phyloP scores from a whole-genome alignment of 2,329 filamentous ascomycete species.

The Dothidotthia symphoricarpi region DNA sequence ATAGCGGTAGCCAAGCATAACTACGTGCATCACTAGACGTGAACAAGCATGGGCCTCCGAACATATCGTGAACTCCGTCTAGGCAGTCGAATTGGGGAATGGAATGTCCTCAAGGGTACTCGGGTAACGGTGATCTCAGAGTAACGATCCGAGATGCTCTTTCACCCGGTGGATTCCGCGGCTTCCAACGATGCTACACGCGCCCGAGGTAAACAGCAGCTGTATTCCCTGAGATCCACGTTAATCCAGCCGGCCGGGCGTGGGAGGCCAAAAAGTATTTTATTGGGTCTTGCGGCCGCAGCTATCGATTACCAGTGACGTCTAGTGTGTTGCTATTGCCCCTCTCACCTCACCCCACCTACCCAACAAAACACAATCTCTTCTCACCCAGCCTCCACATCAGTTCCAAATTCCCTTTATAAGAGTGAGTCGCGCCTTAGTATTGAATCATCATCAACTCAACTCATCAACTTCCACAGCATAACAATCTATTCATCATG shows the following conservation, averaged over 20 bases:
- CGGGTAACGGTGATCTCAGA: conserved; percentile 15
- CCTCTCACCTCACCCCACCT: conserved; percentile 32
- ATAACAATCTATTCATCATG: conserved; percentile 40
- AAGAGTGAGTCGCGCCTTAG: conserved; percentile 19
- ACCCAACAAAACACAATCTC: conserved; percentile 32
- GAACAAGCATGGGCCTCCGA: conserved; percentile 18
- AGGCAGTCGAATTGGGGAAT: conserved; percentile 11
- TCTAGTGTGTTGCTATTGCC: conserved; percentile 15
- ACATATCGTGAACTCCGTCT: conserved; percentile 4
- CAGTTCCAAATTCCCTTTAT: conserved; percentile 20
- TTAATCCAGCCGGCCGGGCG: conserved; percentile 34
- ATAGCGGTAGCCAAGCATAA: conserved; percentile 18
- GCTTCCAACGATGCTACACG: conserved; percentile 16
- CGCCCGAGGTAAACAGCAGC: conserved; percentile 31
- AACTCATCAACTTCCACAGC: conserved; percentile 20
- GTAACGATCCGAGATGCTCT: conserved; percentile 11
- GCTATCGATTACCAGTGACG: conserved; percentile 38
- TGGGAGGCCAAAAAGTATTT: conserved; percentile 25
- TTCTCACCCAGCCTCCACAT: conserved; percentile 18
- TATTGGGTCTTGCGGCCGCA: conserved; percentile 32
- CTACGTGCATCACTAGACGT: conserved; percentile 12
- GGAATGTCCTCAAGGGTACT: conserved; percentile 6
- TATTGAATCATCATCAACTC: conserved; percentile 5
- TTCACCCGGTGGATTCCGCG: conserved; percentile 28
- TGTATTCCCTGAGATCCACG: conserved; percentile 13